Evolutionary conservation across 2,329 filamentous ascomycete genomes (phyloP), one percentile per base, ranked within the genome.

Genomic region (Fusarium nanum): DNA sequence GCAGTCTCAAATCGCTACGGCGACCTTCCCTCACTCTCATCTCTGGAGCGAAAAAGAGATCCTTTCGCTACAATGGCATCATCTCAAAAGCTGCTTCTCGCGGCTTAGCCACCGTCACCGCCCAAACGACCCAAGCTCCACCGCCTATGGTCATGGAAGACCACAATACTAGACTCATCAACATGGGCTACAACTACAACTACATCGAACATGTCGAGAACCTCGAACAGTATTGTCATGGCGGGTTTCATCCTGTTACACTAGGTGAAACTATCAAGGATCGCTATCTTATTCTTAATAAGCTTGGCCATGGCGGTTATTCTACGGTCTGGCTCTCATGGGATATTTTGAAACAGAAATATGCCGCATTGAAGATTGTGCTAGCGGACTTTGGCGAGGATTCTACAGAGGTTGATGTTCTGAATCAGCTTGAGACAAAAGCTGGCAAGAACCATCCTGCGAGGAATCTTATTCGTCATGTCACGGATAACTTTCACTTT

Each of bases 241-340:
- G 71, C 5, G 71, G 68, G 23, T 73, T 72, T 32, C 71, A 73
- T 20, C 71, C 71, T 1, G 66, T 73, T 20, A 47, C 60, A 4
- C 52, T 73, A 5, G 71, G 71, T 22, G 71, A 73, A 50, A 71
- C 68, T n/a, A 68, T 73, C 60, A 69, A 73, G 48, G 42, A 64
- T 44, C 71, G 67, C n/a, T 73, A 73, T 40, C 56, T 71, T 27
- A 58, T 73, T n/a, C 68, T 73, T 28, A 67, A 73, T 32, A 73
- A 73, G 60, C 71, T 73, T n/a, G 71, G 71, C 11, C 69, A 73
- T 22, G 71, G 71, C 14, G 64, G 69, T 14, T 74, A 73, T 48
- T 73, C 71, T n/a, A 73, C 71, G n/a, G 71, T 72, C 1, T 73
- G 71, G 71, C 71, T 73, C 12, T 73, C 71, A 6, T 70, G 72